Base-by-base conservation (phyloP, 352 stramenopile genomes). In the Globisporangium polare region DNA sequence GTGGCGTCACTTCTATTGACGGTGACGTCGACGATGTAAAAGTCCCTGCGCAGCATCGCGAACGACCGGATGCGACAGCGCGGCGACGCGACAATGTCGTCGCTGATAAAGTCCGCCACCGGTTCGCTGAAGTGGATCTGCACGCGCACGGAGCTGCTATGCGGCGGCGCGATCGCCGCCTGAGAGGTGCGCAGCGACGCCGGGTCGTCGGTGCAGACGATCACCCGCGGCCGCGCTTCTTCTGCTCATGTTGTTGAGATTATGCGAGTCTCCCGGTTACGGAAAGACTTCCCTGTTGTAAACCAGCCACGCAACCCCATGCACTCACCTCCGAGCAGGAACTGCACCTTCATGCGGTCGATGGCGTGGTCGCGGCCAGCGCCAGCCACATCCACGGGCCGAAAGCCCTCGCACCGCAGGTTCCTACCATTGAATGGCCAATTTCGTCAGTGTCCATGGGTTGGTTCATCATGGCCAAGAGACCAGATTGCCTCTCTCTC, bases 71-170 rank as follows among this genome's bases (percentile, higher is more conserved):
- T 60, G 3, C 45, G 52, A 54, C 74, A 83, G 8, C 2, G 35
- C 26, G 50, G 42, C 13, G 60, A 47, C 18, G 58, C 29, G 6
- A 60, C 54, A 3, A 92, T 35, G 69, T 92, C 83, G 17, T 88
- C 77, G 22, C 70, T 18, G 17, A 86, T 86, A 60, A 90, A 88
- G 20, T 86, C 79, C 20, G 66, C 63, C 18, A 92, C 71, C 2
- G 77, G 50, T 53, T 89, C 80, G 54, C 80, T 90, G 64, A 92
- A 92, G 61, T 92, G 78, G 41, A 92, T 75, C 22, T 83, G 62
- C n/a, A 89, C 33, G 17, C 69, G 71, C 31, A 65, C 52, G 7
- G 18, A 26, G 43, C 39, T 33, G 18, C 15, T 33, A 33, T 33
- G 29, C 4, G 29, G 37, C 13, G 12, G 27, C 15, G 62, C 5